Evolutionary conservation across 495 filamentous ascomycete genomes (phyloP).

Genomic region (Annulohypoxylon stygium): DNA sequence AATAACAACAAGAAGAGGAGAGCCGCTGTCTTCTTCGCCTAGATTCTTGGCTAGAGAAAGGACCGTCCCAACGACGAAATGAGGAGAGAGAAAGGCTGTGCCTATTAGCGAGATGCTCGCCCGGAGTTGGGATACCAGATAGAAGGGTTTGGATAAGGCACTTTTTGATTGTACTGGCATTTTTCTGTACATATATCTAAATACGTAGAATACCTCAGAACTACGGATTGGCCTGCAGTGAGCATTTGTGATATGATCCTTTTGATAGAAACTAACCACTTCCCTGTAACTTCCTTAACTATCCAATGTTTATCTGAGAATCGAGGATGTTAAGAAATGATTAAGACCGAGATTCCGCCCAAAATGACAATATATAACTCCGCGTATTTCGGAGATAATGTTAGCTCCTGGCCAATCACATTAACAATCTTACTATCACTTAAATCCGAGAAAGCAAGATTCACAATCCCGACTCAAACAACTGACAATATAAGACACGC

Average conservation of each 20-base stretch:
- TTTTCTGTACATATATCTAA: conserved; percentile 42
- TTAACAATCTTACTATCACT: not conserved
- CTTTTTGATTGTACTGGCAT: conserved; percentile 33
- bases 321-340: no score
- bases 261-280: no score
- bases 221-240: conserved; percentile 9
- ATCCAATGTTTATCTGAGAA: no score
- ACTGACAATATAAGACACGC: not conserved
- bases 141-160: conserved; percentile 38
- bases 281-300: no score
- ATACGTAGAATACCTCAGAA: conserved; percentile 34
- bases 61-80: not conserved
- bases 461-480: conserved; percentile 14
- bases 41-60: not conserved
- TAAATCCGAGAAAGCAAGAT: conserved; percentile 20
- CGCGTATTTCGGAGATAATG: not conserved
- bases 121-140: conserved; percentile 38
- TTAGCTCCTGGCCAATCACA: not conserved
- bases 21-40: conserved; percentile 34
- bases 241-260: not conserved
- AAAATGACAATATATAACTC: no score
- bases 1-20: conserved; percentile 41
- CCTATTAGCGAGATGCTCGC: conserved; percentile 27
- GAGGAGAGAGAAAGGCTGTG: conserved; percentile 24
- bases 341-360: no score